A percentile compares a stretch with the other conserved stretches of the same genome.
phyloP scores from a whole-genome alignment of 1,139 yeast species.

The Saccharomyces hybrid region DNA sequence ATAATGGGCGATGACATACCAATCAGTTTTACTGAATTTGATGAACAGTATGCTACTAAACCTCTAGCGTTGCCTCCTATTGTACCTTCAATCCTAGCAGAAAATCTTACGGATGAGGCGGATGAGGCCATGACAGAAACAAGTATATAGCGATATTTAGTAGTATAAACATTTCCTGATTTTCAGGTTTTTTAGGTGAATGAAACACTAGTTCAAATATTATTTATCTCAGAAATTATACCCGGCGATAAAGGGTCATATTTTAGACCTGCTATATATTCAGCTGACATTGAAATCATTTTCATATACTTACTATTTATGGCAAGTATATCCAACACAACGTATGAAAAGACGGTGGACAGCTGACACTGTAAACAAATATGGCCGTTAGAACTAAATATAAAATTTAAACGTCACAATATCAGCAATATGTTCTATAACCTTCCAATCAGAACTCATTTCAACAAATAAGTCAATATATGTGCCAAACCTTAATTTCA shows the following conservation, averaged over 20 bases:
- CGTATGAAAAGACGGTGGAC: too few relatives aligned
- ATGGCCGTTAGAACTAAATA: not conserved
- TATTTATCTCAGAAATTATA: too few relatives aligned
- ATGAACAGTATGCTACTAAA: slow-evolving; percentile 39
- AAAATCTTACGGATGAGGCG: not conserved
- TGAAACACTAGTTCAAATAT: not conserved
- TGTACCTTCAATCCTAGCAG: not conserved
- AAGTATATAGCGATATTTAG: not conserved
- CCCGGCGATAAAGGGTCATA: too few relatives aligned
- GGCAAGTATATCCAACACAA: too few relatives aligned
- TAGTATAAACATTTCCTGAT: not conserved
- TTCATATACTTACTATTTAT: too few relatives aligned
- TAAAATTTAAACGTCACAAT: not conserved
- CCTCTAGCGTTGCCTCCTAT: slow-evolving; percentile 11
- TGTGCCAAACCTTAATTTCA: not conserved
- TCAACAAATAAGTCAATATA: not conserved
- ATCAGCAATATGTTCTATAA: not conserved
- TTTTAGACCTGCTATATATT: too few relatives aligned
- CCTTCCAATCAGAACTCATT: not conserved
- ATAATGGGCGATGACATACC: slow-evolving; percentile 31
- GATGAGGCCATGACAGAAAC: not conserved
- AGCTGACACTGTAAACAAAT: too few relatives aligned
- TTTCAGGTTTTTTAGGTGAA: not conserved
- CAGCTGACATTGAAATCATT: too few relatives aligned
- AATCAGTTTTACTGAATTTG: slow-evolving; percentile 46